These are phyloP conservation scores for Xylariaceae sp. DNA, from an alignment of 2,329 filamentous ascomycete species.

Conservation along the genomic window DNA sequence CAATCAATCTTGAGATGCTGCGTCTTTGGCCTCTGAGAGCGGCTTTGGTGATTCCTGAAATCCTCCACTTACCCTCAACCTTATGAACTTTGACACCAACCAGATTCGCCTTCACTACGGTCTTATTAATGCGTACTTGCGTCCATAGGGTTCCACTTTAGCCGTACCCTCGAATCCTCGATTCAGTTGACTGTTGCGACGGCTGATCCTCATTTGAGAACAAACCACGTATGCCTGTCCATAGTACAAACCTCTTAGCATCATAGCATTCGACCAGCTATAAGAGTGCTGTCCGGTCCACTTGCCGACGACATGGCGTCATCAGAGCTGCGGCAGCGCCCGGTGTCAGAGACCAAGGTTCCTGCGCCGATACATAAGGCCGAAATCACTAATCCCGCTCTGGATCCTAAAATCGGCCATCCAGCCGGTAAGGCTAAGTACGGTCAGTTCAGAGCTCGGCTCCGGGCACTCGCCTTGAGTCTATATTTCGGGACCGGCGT, in stretches of 20 bases:
- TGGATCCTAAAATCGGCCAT: conserved; percentile 34
- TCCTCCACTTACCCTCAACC: no score
- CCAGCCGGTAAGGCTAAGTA: conserved; percentile 55
- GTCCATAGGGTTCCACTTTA: no score
- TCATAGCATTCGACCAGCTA: no score
- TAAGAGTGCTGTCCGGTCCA: neutral
- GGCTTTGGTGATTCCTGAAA: no score
- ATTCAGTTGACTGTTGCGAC: no score
- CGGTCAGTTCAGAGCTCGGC: conserved; percentile 44
- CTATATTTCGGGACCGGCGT: conserved; percentile 51
- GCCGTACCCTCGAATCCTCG: no score
- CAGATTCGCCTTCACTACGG: no score
- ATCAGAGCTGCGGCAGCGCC: conserved; percentile 35
- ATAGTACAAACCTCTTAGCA: neutral
- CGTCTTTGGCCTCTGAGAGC: no score
- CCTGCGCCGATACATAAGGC: conserved; percentile 30
- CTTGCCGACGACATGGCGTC: conserved; percentile 27
- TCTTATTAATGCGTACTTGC: no score
- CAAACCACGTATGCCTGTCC: neutral
- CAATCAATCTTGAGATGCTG: no score
- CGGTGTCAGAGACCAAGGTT: conserved; percentile 18
- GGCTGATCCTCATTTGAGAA: no score
- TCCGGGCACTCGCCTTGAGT: conserved; percentile 49
- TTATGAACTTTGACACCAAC: no score
- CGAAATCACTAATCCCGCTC: conserved; percentile 15